Conservation (phyloP, 2,329 filamentous ascomycete genomes). For the Apiospora saccharicola region DNA sequence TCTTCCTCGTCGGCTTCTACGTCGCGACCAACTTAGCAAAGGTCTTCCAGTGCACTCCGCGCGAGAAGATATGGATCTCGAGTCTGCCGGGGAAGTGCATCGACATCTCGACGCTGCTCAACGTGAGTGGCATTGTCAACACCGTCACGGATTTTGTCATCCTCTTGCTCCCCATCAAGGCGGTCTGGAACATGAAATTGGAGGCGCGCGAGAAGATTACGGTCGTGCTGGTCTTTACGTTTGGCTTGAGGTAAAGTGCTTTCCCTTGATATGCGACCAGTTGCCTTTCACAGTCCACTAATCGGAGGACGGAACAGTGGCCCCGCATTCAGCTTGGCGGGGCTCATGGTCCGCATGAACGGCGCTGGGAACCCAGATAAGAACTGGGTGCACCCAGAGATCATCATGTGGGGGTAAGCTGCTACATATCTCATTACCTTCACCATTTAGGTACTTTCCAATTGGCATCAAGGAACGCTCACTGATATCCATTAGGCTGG, state of each 20-base stretch:
- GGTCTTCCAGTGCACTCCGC: neutral
- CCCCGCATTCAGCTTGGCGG: conserved; percentile 25
- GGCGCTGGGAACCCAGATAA: conserved; percentile 27
- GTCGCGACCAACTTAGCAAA: neutral
- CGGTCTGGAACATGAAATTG: neutral
- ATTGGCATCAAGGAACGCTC: neutral
- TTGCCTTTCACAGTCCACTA: neutral
- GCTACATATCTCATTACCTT: too few species aligned
- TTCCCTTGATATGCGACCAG: neutral
- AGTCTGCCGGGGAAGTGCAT: neutral
- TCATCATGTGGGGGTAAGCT: conserved; percentile 32
- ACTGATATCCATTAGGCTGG: conserved; percentile 20
- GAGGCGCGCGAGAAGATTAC: neutral
- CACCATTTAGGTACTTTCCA: fast-evolving
- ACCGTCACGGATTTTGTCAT: neutral
- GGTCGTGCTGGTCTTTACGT: neutral
- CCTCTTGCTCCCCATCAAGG: neutral
- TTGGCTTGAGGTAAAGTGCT: neutral
- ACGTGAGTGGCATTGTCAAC: neutral
- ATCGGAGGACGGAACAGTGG: neutral
- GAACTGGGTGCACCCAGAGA: conserved; percentile 30
- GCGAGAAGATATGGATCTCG: neutral
- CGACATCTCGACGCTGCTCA: neutral
- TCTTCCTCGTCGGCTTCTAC: neutral
- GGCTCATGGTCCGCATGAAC: conserved; percentile 27